Evolutionary conservation across 2,329 filamentous ascomycete genomes (phyloP).

Genomic region (Penicillium sp.): DNA sequence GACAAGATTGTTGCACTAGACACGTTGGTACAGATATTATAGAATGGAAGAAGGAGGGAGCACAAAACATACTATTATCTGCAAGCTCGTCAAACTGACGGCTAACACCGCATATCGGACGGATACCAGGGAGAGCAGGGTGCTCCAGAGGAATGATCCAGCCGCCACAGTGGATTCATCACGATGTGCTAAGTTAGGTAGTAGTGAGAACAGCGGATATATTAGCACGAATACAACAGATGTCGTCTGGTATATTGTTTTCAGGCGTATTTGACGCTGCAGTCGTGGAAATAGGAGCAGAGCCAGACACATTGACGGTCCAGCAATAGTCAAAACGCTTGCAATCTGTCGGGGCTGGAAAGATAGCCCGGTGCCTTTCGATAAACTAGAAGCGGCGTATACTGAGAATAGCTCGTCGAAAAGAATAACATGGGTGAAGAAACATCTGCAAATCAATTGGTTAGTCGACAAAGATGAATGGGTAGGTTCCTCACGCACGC

Average conservation of each 20-base stretch:
- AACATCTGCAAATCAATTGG: background rate
- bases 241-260: background rate
- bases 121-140: background rate
- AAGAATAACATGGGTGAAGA: constrained; percentile 7
- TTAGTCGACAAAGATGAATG: background rate
- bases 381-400: constrained; percentile 1
- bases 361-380: background rate
- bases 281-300: background rate
- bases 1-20: background rate
- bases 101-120: constrained; percentile 4
- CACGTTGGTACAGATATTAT: too few species aligned
- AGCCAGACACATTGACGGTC: constrained; percentile 1
- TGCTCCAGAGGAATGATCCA: background rate
- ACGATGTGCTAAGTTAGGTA: background rate
- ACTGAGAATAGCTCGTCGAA: constrained; percentile 5
- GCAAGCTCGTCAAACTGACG: background rate
- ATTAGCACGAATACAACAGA: background rate
- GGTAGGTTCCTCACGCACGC: background rate
- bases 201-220: constrained; percentile 6
- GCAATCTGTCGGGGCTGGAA: constrained; percentile 1
- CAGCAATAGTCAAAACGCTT: background rate
- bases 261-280: background rate
- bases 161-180: background rate
- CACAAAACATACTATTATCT: background rate
- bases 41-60: background rate